Base-by-base conservation (phyloP, 2,329 filamentous ascomycete genomes). In the Hymenoscyphus linearis region DNA sequence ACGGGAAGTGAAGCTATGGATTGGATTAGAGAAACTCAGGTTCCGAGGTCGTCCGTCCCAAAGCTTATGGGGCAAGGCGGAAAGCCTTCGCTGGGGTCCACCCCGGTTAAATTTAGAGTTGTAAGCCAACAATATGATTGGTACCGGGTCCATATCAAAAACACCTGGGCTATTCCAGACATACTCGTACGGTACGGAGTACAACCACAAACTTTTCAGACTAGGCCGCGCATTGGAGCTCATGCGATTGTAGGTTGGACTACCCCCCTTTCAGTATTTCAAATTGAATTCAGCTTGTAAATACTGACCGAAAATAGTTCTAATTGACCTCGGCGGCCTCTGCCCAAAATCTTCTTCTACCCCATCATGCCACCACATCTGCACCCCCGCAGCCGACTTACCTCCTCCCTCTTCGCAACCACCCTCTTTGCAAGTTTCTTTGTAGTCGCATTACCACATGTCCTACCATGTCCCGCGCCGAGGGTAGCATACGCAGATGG, bases 381-480 rank as follows among this genome's bases (percentile, higher is more conserved):
- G 50, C 95, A 99, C 76, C 95, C 95, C 36, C 88, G 93, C 75
- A 98, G 93, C 68, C 88, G 91, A 70, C 90, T 91, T 79, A 99
- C 95, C 69, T 93, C 90, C 60, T 95, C 92, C 53, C 87, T 99
- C 63, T 99, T 99, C 79, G 92, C 91, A 57, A 91, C 89, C n/a
- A 98, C 93, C 1, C 84, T 98, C 59, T 82, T 90, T 65, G 87
- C 92, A 35, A 95, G 90, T 68, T 96, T 99, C 75, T 83, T 96
- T 65, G 93, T 99, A 64, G 95, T 99, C 58, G 91, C 85, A 34
- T 80, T 96, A 52, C 95, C 95, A 25, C 95, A 99, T 74, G 73
- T 96, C 34, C 84, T 99, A 18, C 95, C 95, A 1, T 99, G 95
- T 73, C 95, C 95, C 1, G 90, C 91, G 53, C 90, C 90, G 2